Evolutionary conservation across 441 rosid species (phyloP).

Genomic region (Francoa sonchifolia): DNA sequence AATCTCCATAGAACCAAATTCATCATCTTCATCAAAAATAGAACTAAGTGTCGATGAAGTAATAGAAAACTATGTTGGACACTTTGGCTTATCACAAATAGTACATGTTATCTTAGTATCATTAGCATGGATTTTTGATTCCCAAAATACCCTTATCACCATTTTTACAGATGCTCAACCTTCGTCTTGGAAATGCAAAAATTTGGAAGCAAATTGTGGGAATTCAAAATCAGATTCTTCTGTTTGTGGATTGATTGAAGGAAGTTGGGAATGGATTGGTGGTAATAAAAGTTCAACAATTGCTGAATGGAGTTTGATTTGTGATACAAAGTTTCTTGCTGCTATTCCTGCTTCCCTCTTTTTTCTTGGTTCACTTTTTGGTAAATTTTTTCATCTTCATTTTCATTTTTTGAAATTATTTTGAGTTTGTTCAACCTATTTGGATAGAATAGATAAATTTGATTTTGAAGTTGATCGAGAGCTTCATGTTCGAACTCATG

Average conservation of each 20-base stretch:
- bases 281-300: constrained; percentile 30
- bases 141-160: constrained; percentile 45
- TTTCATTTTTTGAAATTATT: background rate
- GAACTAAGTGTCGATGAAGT: constrained; percentile 49
- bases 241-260: constrained; percentile 26
- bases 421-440: too few species aligned
- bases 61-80: constrained; percentile 43
- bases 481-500: too few species aligned
- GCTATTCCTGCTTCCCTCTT: constrained; percentile 60
- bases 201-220: background rate
- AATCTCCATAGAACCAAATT: too few species aligned
- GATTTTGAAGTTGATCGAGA: too few species aligned
- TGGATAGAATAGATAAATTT: background rate
- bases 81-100: constrained; percentile 47
- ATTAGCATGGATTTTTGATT: constrained; percentile 53
- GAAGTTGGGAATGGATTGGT: constrained; percentile 55
- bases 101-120: constrained; percentile 51
- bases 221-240: too few species aligned
- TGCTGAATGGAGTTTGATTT: constrained; percentile 52
- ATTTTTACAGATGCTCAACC: constrained; percentile 62
- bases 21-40: too few species aligned
- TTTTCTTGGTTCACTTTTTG: constrained; percentile 49
- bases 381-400: constrained; percentile 10
- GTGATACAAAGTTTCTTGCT: constrained; percentile 49
- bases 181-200: constrained; percentile 22